These are phyloP conservation scores for Rozella allomycis DNA, from an alignment of 371 early-diverging fungal genomes.

Conservation along the genomic window DNA sequence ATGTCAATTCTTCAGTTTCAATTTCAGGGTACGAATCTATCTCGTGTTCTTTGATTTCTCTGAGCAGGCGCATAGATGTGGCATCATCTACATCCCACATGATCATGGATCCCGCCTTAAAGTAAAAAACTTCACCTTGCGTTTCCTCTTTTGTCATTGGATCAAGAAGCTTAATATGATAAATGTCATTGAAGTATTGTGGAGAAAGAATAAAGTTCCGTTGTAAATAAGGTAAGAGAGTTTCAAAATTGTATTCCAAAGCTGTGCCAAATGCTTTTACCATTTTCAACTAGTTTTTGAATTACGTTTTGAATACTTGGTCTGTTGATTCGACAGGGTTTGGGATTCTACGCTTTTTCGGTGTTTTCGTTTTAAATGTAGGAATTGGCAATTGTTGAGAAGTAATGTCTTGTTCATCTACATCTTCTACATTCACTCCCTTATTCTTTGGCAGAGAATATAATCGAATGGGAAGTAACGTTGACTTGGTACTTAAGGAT, in stretches of 20 bases:
- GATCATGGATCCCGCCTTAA: constrained; percentile 19
- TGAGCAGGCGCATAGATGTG: constrained; percentile 11
- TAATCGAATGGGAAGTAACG: too few species aligned
- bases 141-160: not conserved
- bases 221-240: constrained; percentile 12
- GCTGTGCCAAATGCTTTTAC: constrained; percentile 21
- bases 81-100: constrained; percentile 19
- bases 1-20: constrained; percentile 22
- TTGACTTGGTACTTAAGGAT: too few species aligned
- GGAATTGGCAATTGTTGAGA: too few species aligned
- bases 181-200: constrained; percentile 19
- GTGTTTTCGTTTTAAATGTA: too few species aligned
- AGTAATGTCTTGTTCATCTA: too few species aligned
- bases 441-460: too few species aligned
- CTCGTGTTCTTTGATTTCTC: constrained; percentile 8
- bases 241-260: constrained; percentile 15
- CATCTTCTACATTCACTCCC: too few species aligned
- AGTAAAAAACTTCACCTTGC: constrained; percentile 18
- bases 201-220: constrained; percentile 11
- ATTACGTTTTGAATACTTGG: too few species aligned
- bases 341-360: too few species aligned
- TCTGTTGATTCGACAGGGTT: too few species aligned
- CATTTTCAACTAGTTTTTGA: too few species aligned
- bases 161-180: constrained; percentile 10
- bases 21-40: constrained; percentile 5